A percentile compares a stretch with the other conserved stretches of the same genome.
These are phyloP conservation scores for Hypoxylon sp. DNA, from an alignment of 2,329 filamentous ascomycete species.

Conservation along the genomic window DNA sequence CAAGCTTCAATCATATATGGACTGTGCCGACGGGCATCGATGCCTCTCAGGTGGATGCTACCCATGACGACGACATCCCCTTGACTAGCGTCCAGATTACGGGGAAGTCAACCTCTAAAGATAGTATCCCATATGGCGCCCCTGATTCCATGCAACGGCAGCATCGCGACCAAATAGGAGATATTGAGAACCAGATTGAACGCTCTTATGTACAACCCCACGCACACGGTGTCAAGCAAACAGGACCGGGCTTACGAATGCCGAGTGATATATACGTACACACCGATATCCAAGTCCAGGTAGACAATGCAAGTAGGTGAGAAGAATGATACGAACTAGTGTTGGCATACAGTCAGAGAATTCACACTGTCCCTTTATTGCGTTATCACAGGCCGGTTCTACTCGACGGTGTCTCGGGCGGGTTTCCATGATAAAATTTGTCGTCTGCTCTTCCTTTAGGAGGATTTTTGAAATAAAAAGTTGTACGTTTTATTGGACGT, in stretches of 20 bases:
- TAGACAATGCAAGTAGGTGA: conserved; percentile 20
- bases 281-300: conserved; percentile 37
- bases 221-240: not conserved
- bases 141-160: conserved; percentile 6
- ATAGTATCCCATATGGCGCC: conserved; percentile 1
- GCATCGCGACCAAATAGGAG: not conserved
- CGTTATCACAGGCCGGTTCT: not conserved
- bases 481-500: not conserved
- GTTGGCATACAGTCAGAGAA: not conserved
- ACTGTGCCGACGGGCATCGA: conserved; percentile 30
- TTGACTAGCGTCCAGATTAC: conserved; percentile 34
- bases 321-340: not conserved
- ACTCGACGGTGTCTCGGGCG: not conserved
- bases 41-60: conserved; percentile 21
- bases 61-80: conserved; percentile 36
- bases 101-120: conserved; percentile 14
- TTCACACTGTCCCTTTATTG: not conserved
- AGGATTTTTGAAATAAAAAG: not conserved
- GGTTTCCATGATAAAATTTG: not conserved
- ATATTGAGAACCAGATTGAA: conserved; percentile 11
- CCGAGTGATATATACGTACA: conserved; percentile 34
- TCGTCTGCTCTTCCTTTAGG: not conserved
- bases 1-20: conserved; percentile 42
- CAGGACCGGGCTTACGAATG: not conserved
- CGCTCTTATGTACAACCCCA: conserved; percentile 1